Conservation (phyloP, 176 grass and related monocot species). For the Alopecurus myosuroides region DNA sequence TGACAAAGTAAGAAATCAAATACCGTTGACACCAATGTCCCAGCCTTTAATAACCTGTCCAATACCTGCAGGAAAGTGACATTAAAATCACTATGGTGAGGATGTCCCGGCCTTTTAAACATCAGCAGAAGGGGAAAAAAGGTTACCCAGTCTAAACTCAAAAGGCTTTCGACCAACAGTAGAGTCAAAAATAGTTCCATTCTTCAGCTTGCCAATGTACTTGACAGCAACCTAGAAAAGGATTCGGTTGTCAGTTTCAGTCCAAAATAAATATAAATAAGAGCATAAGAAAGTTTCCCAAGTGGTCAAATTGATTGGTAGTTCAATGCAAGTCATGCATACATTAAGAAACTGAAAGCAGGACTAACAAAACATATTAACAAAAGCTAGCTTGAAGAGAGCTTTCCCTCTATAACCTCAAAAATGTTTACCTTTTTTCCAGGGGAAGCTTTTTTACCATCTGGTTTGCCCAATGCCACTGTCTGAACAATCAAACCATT, state of each 20-base stretch:
- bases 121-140: not conserved
- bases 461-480: constrained; percentile 67
- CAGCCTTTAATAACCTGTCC: constrained; percentile 87
- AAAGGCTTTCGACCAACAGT: constrained; percentile 59
- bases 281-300: not conserved
- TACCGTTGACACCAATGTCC: constrained; percentile 87
- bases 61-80: constrained; percentile 55
- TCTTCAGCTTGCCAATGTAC: constrained; percentile 88
- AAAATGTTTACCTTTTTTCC: constrained; percentile 61
- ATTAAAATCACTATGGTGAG: not conserved
- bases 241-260: not conserved
- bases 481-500: constrained; percentile 80
- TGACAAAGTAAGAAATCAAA: not conserved
- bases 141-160: constrained; percentile 85
- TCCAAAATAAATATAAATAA: not conserved
- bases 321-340: not conserved
- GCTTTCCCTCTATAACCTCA: not conserved
- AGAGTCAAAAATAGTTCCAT: constrained; percentile 87
- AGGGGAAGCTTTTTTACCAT: constrained; percentile 67
- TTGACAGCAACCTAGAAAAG: constrained; percentile 63
- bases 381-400: not conserved
- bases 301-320: not conserved
- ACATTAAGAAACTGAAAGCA: not conserved
- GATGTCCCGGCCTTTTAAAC: not conserved
- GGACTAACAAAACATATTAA: not conserved